Conservation (phyloP, 108 stramenopile species). For the Chaetoceros muelleri region DNA sequence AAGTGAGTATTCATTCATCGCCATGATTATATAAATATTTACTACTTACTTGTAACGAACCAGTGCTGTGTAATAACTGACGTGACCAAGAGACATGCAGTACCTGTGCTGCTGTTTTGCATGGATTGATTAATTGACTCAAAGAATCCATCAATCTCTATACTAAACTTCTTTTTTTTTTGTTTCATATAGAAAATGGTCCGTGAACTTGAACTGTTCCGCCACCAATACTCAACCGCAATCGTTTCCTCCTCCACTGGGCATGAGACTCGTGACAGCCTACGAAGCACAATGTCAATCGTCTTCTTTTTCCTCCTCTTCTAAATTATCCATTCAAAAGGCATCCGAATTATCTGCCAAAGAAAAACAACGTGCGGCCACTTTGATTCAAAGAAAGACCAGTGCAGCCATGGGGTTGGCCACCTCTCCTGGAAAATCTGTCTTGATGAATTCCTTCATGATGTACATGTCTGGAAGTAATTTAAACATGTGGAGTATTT, state of each 20-base stretch:
- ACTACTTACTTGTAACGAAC: too few species aligned
- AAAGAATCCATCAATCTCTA: too few species aligned
- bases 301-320: background rate
- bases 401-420: conserved; percentile 83
- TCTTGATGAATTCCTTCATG: conserved; percentile 93
- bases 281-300: background rate
- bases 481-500: conserved; percentile 89
- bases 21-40: too few species aligned
- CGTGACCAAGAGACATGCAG: too few species aligned
- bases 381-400: conserved; percentile 43
- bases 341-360: conserved; percentile 2
- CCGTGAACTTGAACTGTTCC: background rate
- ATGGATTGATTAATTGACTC: too few species aligned
- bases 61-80: too few species aligned
- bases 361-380: conserved; percentile 35
- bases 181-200: background rate
- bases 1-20: too few species aligned
- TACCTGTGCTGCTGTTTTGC: too few species aligned
- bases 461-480: conserved; percentile 90
- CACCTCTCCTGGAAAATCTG: conserved; percentile 71
- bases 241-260: background rate
- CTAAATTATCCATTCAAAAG: too few species aligned
- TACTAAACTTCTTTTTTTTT: too few species aligned
- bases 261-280: background rate
- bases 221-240: background rate